Base-by-base conservation (phyloP, 2,329 filamentous ascomycete genomes). In the Bipolaris bicolor region DNA sequence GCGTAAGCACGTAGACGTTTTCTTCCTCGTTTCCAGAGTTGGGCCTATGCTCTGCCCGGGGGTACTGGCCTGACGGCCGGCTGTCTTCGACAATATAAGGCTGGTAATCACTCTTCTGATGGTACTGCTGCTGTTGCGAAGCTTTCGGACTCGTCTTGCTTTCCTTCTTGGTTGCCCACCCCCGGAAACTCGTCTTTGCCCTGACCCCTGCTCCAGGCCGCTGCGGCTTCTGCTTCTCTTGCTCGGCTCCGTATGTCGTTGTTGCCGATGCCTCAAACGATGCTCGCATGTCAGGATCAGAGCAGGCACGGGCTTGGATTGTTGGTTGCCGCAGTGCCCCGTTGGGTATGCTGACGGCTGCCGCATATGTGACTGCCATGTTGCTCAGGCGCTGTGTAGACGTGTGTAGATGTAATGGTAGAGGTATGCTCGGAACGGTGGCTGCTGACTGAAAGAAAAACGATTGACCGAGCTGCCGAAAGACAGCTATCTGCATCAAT, bases 1-100 rank as follows among this genome's bases (percentile, higher is more conserved):
- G 67, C 4, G 79, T 81, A 7, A 81, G 68, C 11, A 80, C 73
- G 61, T 81, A 81, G 55, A 80, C 75, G 26, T 65, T 47, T 16
- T 76, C 67, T 49, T 78, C 75, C 3, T 65, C 58, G 3, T 54
- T 48, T 2, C 56, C 58, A 5, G 75, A 77, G 15, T 73, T 73
- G 0, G 77, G 76, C 16, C 55, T 65, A 51, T 75, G 69, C 39
- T 68, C 62, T 3, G 61, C 49, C 3, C 65, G 58, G 3, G 62
- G 49, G 11, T 55, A 49, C 1, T 58, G 49, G 2, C 45, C 44
- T 26, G 55, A 55, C 0, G 49, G 33, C 22, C 52, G 52, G 1
- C 43, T 49, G 43, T 63, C 61, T 11, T 57, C 50, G 24, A 58
- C 53, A 24, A 53, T 43, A 10, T 59, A 59, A 13, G 52, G 57